A percentile compares a stretch with the other conserved stretches of the same genome.
Evolutionary conservation across 345 rosid genomes (phyloP).

Genomic region (Gossypium mustelinum): DNA sequence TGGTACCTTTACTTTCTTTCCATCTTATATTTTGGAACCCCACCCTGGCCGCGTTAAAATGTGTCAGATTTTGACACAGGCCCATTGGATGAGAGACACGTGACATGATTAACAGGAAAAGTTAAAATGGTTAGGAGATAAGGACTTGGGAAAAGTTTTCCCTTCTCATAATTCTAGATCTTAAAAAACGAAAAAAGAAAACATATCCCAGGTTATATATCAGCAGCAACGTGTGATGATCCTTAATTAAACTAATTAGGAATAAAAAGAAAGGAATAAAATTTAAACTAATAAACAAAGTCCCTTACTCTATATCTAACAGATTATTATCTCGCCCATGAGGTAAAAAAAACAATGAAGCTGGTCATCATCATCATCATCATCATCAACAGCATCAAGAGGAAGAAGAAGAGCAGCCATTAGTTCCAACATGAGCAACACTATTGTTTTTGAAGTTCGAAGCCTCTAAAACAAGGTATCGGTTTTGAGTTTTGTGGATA

Average conservation of each 20-base stretch:
- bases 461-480: no score
- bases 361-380: background rate
- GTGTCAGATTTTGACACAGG: no score
- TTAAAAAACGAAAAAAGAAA: no score
- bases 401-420: slow-evolving; percentile 56
- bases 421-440: slow-evolving; percentile 29
- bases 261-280: slow-evolving; percentile 17
- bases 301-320: slow-evolving; percentile 24
- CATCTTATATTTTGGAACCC: no score
- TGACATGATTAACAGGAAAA: no score
- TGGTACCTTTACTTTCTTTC: no score
- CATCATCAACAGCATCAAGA: slow-evolving; percentile 15
- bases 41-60: no score
- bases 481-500: no score
- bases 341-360: background rate
- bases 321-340: slow-evolving; percentile 19
- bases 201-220: slow-evolving; percentile 21
- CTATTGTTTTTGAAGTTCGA: slow-evolving; percentile 21
- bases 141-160: no score
- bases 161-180: no score
- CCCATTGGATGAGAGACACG: no score
- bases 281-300: slow-evolving; percentile 19
- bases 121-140: no score
- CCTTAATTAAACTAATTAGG: slow-evolving; percentile 29
- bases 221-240: slow-evolving; percentile 26